Conservation (phyloP, 148 eudicot genomes). For the Chenopodium berlandieri region DNA sequence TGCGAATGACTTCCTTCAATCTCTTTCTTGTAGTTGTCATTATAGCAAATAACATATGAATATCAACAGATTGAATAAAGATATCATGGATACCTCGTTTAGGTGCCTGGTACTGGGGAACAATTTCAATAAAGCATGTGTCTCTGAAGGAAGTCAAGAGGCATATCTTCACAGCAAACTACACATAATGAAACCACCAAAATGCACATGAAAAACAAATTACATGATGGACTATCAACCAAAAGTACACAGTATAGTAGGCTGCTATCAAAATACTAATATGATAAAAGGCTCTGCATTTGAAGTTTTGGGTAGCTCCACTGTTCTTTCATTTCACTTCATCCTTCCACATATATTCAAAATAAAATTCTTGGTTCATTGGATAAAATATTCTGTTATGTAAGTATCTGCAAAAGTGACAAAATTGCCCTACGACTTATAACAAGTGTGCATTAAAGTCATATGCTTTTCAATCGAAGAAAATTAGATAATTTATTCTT, state of each 20-base stretch:
- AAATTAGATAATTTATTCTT: background rate
- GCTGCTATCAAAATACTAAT: background rate
- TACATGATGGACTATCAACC: background rate
- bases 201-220: background rate
- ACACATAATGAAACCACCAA: constrained; percentile 26
- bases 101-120: constrained; percentile 63
- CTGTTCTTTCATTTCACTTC: background rate
- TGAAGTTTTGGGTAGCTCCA: background rate
- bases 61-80: background rate
- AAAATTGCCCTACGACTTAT: background rate
- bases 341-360: background rate
- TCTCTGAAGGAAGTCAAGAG: constrained; percentile 92
- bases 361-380: background rate
- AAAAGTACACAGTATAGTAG: constrained; percentile 11
- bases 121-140: constrained; percentile 78
- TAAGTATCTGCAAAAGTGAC: background rate
- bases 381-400: background rate
- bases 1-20: background rate
- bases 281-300: background rate
- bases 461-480: background rate
- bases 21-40: background rate
- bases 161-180: constrained; percentile 93
- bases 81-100: constrained; percentile 49
- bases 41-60: background rate
- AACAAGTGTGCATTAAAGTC: background rate